Conservation (phyloP, 495 filamentous ascomycete species). For the Ramalina peruviana region DNA sequence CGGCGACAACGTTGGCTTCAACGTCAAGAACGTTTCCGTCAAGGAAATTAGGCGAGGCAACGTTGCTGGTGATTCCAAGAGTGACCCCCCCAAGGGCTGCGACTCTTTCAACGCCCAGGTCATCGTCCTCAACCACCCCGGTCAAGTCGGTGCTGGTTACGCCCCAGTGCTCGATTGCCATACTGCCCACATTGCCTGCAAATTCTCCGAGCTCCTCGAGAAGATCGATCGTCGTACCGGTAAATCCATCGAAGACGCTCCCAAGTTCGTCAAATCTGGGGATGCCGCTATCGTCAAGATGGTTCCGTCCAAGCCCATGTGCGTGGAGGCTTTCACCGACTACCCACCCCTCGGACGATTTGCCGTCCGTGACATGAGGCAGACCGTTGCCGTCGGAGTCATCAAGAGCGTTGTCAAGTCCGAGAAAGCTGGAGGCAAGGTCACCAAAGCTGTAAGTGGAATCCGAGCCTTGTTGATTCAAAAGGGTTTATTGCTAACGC, state of each 20-base stretch:
- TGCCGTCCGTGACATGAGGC: slow-evolving; percentile 67
- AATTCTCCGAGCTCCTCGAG: slow-evolving; percentile 95
- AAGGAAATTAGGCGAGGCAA: slow-evolving; percentile 99
- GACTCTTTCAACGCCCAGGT: slow-evolving; percentile 98
- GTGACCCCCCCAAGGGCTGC: slow-evolving; percentile 79
- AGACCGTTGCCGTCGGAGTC: slow-evolving; percentile 56
- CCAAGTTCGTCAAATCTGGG: slow-evolving; percentile 99
- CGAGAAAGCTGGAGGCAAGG: slow-evolving; percentile 54
- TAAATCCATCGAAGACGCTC: slow-evolving; percentile 78
- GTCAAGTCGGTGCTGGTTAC: slow-evolving; percentile 97
- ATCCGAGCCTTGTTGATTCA: neutral
- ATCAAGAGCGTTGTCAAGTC: slow-evolving; percentile 71
- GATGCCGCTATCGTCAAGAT: slow-evolving; percentile 99
- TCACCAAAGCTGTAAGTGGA: slow-evolving; percentile 43
- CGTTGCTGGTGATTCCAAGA: slow-evolving; percentile 99
- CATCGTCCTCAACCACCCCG: slow-evolving; percentile 99
- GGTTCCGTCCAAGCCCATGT: slow-evolving; percentile 99
- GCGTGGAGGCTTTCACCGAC: slow-evolving; percentile 98
- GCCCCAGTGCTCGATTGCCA: slow-evolving; percentile 98
- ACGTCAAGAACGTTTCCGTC: slow-evolving; percentile 99
- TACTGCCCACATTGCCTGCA: slow-evolving; percentile 99
- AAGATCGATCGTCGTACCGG: slow-evolving; percentile 99
- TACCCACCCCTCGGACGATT: slow-evolving; percentile 98
- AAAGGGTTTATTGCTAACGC: neutral
- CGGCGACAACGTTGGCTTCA: slow-evolving; percentile 99